phyloP scores from a whole-genome alignment of 345 rosid species.

The thale cress (Arabidopsis thaliana) region DNA sequence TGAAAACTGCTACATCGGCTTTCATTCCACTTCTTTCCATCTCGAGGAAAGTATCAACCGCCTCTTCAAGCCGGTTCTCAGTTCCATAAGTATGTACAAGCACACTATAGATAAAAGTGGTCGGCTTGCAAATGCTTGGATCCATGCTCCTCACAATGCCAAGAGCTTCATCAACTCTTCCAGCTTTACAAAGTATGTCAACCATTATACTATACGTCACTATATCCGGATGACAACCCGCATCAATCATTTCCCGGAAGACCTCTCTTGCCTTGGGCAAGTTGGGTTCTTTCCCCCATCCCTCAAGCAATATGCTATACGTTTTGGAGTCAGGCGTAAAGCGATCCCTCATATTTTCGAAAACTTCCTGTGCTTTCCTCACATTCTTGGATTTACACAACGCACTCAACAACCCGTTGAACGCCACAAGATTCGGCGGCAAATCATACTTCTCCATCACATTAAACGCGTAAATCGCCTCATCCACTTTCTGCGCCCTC shows the following conservation, averaged over 20 bases:
- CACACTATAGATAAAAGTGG: conserved; percentile 80
- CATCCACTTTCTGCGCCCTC: conserved; percentile 77
- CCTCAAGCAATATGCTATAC: conserved; percentile 82
- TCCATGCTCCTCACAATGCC: conserved; percentile 71
- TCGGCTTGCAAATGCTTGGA: conserved; percentile 58
- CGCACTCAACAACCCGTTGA: conserved; percentile 82
- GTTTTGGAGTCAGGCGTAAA: conserved; percentile 72
- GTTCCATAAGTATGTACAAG: conserved; percentile 80
- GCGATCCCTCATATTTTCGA: conserved; percentile 61
- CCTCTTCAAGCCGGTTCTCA: conserved; percentile 79
- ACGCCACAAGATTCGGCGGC: conserved; percentile 67
- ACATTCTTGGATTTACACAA: conserved; percentile 89
- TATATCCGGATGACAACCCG: conserved; percentile 78
- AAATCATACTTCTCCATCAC: conserved; percentile 82
- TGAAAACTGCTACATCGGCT: conserved; percentile 76
- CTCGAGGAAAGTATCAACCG: conserved; percentile 74
- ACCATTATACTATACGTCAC: conserved; percentile 91
- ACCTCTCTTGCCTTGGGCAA: conserved; percentile 83
- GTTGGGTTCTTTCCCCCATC: conserved; percentile 92
- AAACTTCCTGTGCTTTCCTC: conserved; percentile 89
- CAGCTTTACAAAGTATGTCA: conserved; percentile 83
- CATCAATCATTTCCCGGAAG: conserved; percentile 69
- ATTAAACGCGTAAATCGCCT: conserved; percentile 82
- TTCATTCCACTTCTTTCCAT: conserved; percentile 77
- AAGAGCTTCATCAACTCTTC: conserved; percentile 89